Conservation (phyloP, 106 monocot genomes). For the Cymbidium sinense region DNA sequence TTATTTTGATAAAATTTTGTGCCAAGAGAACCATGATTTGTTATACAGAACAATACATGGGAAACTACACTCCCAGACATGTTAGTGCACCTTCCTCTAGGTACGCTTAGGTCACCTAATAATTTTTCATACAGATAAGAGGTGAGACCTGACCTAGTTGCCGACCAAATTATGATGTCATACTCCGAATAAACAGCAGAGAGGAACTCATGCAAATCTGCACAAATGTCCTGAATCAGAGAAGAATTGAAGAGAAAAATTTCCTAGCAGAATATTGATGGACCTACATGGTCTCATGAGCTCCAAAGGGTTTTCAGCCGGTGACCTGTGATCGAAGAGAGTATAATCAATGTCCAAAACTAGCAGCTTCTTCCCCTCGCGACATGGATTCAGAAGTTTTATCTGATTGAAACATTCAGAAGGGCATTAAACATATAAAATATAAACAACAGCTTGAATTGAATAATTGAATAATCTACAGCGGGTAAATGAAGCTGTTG, state of each 20-base stretch:
- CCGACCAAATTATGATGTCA: slow-evolving; percentile 99
- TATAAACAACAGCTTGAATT: slow-evolving; percentile 1
- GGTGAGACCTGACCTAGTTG: slow-evolving; percentile 63
- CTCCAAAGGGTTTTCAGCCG: slow-evolving; percentile 93
- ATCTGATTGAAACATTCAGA: slow-evolving; percentile 42
- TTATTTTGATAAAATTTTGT: not conserved
- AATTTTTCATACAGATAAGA: not conserved
- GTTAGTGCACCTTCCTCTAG: not conserved
- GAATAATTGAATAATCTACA: not conserved
- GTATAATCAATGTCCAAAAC: slow-evolving; percentile 98
- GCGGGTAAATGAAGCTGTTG: not conserved
- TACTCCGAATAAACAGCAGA: slow-evolving; percentile 81
- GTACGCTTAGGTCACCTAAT: not conserved
- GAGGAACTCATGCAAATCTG: slow-evolving; percentile 99
- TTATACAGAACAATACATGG: not conserved
- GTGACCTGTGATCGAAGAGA: slow-evolving; percentile 85
- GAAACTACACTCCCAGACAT: not conserved
- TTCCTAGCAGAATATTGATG: not conserved
- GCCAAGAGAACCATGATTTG: not conserved
- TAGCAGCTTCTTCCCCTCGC: slow-evolving; percentile 92
- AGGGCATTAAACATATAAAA: not conserved
- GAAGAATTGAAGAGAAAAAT: not conserved
- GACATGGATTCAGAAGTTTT: slow-evolving; percentile 76
- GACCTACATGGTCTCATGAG: slow-evolving; percentile 92
- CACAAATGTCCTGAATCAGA: slow-evolving; percentile 11